Evolutionary conservation across 2,329 filamentous ascomycete genomes (phyloP), one percentile per base, ranked within the genome.

Genomic region (Colletotrichum plurivorum): DNA sequence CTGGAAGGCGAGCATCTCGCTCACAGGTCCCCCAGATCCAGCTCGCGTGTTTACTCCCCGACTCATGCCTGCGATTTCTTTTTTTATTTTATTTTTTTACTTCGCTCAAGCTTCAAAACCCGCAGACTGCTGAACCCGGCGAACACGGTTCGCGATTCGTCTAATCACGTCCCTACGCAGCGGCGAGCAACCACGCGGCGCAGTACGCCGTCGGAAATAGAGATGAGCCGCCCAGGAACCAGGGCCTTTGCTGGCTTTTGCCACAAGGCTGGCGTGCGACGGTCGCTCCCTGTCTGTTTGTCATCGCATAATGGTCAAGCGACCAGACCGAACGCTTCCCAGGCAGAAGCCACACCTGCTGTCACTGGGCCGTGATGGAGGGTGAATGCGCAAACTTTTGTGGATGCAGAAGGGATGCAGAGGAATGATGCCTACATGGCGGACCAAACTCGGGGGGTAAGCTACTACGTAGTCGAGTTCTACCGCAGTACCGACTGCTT

Each of bases 241-340:
- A 43, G 41, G 31, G 31, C 8, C 31, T 36, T 10, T 36, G 31
- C 8, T 36, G 31, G 31, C 31, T 43, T 43, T n/a, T 43, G 13
- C 41, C 16, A 25, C 41, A 43, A 43, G 16, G 18, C n/a, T 52
- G 20, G 46, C 43, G 52, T 60, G 57, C 46, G 31, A 51, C 57
- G 36, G 45, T n/a, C 12, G 46, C 20, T 49, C 22, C 49, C 59
- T 62, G 49, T 20, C 48, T 46, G 39, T 54, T 46, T 54, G 59
- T 54, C 59, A 36, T 61, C 58, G 48, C 48, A 53, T 61, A 53
- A 41, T 54, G 39, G 59, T 54, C 39, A 62, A 54, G 59, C 41
- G 59, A 54, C 41, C 51, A 54, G 36, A n/a, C 31, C 13, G 25
- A 49, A 54, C 49, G 22, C 39, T 46, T 54, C 39, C 22, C 41